Conservation (phyloP, 495 filamentous ascomycete genomes). For the Neurospora sp. region DNA sequence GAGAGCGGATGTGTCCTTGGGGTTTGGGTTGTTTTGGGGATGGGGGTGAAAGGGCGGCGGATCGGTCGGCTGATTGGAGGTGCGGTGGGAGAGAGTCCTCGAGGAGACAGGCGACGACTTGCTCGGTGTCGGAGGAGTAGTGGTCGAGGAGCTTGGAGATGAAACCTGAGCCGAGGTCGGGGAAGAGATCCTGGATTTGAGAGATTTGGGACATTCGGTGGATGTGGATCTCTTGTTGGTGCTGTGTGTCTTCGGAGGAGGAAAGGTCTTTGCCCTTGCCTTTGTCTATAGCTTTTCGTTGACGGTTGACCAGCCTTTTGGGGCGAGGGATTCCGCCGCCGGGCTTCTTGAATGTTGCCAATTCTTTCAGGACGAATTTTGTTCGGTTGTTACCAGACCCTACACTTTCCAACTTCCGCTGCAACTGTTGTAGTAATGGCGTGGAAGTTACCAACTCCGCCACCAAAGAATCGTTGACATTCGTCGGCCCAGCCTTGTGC, state of each 20-base stretch:
- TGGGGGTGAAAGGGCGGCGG: constrained; percentile 37
- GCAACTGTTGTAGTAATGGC: constrained; percentile 40
- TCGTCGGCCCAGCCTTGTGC: constrained; percentile 40
- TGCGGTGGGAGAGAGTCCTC: constrained; percentile 65
- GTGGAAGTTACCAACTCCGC: constrained; percentile 55
- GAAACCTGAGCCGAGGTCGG: constrained; percentile 77
- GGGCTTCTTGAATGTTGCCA: constrained; percentile 46
- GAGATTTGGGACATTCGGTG: constrained; percentile 76
- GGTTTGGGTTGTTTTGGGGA: constrained; percentile 9
- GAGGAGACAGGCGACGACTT: constrained; percentile 72
- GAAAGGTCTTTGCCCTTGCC: constrained; percentile 68
- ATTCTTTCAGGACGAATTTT: constrained; percentile 45
- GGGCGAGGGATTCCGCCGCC: constrained; percentile 40
- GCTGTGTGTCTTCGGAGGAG: constrained; percentile 32
- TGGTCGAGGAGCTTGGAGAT: constrained; percentile 68
- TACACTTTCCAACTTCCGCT: constrained; percentile 31
- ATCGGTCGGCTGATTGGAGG: constrained; percentile 45
- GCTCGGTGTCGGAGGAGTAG: constrained; percentile 67
- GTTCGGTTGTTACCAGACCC: constrained; percentile 31
- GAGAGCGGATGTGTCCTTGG: constrained; percentile 5
- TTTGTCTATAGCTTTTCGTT: constrained; percentile 43
- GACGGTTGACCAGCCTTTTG: constrained; percentile 34
- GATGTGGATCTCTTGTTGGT: constrained; percentile 51
- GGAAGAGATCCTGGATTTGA: constrained; percentile 88
- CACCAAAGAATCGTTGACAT: constrained; percentile 45